Percentiles rank a stretch among this genome's conserved stretches.
Conservation (phyloP, 148 eudicot species). For the Fagopyrum homotropicum region DNA sequence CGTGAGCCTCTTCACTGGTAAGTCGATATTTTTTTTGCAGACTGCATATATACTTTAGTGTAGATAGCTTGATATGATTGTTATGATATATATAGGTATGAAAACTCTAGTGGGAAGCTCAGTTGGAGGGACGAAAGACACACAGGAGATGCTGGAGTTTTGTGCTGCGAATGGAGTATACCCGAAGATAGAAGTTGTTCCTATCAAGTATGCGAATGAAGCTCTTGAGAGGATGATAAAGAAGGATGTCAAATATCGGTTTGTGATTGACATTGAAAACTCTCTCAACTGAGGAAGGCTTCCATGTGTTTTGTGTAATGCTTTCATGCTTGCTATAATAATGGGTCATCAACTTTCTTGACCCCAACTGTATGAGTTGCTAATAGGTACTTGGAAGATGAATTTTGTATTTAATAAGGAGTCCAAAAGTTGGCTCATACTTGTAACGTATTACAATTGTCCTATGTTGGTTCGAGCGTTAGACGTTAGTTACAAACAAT, state of each 20-base stretch:
- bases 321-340: too few species aligned
- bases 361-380: too few species aligned
- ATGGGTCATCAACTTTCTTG: too few species aligned
- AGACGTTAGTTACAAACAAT: too few species aligned
- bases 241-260: constrained; percentile 73
- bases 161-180: constrained; percentile 54
- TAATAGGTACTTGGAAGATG: too few species aligned
- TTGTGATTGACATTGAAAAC: constrained; percentile 74
- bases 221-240: constrained; percentile 71
- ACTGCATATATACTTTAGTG: not conserved
- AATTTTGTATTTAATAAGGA: too few species aligned
- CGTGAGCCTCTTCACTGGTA: constrained; percentile 49
- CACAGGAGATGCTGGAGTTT: constrained; percentile 66
- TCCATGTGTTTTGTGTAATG: too few species aligned
- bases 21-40: not conserved
- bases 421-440: too few species aligned
- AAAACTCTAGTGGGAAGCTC: constrained; percentile 54
- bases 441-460: too few species aligned
- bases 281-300: constrained; percentile 30
- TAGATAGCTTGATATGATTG: not conserved
- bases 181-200: constrained; percentile 56
- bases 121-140: constrained; percentile 63
- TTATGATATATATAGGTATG: constrained; percentile 27
- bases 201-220: constrained; percentile 61
- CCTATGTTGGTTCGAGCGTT: too few species aligned